Evolutionary conservation across 331 rosid species (phyloP), one percentile per base, ranked within the genome.

Genomic region (Pyrus hybrid): DNA sequence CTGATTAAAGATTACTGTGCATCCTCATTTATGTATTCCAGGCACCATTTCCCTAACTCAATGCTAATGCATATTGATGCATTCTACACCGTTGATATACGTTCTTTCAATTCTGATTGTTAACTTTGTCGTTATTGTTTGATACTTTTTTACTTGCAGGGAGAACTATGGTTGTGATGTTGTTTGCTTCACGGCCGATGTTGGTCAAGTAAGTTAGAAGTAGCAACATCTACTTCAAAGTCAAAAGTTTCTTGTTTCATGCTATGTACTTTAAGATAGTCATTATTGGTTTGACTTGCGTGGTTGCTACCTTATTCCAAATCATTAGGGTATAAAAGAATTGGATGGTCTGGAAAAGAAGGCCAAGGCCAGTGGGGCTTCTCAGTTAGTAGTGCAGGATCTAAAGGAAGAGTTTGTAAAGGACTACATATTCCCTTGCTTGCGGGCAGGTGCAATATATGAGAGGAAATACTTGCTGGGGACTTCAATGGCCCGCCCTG

Each of bases 401-500:
- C 88, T 95, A 62, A 82, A 72, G 78, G 97, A 92, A 81, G 97
- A 92, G 80, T 92, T 95, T 89, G 99, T 90, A 8, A 81, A 70
- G 70, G 99, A 95, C 68, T 95, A 78, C 20, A 79, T 92, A 79
- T 95, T 85, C 74, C 99, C 97, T 78, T 95, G 99, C 83, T 85
- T 89, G 67, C 88, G 96, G 60, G 99, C 97, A 30, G 97, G 97
- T 63, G 99, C 99, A 71, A 49, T 92, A 74, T 92, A 90, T 80
- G 99, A 95, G 82, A 92, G 97, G 79, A 95, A 95, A 86, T 90
- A 90, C 83, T 82, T 92, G 88, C 86, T 92, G 30, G 97, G 99
- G 20, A 95, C 99, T 54, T 89, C 99, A 51, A 95, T 95, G 97
- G 99, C 97, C 35, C 92, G 97, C 61, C 99, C 99, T 69, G 93